Evolutionary conservation across 345 rosid genomes (phyloP).

Genomic region (Erucastrum elatum): DNA sequence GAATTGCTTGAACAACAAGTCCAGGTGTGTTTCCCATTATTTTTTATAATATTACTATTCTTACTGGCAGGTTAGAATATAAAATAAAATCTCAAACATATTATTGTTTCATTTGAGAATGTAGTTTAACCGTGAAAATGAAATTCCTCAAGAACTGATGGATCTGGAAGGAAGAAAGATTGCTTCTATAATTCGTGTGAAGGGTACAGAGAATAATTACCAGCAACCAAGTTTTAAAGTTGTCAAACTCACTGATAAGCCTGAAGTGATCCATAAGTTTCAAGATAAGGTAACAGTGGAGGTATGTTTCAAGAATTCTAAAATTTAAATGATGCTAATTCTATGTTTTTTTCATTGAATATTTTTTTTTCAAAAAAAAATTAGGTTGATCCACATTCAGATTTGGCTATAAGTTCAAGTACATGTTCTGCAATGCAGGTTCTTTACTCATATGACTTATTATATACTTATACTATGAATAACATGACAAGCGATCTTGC

Average conservation of each 20-base stretch:
- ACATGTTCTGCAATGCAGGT: not conserved
- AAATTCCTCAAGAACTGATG: no score
- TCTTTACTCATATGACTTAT: not conserved
- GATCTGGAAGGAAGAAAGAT: no score
- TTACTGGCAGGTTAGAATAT: no score
- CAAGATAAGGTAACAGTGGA: not conserved
- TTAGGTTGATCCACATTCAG: not conserved
- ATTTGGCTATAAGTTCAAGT: not conserved
- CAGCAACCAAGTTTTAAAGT: not conserved
- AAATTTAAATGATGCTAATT: no score
- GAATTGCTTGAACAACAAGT: slow-evolving; percentile 6
- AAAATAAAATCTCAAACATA: no score
- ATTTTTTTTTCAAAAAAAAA: no score
- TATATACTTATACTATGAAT: not conserved
- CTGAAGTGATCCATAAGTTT: not conserved
- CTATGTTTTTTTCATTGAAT: not conserved
- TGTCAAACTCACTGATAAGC: not conserved
- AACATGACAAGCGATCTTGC: not conserved
- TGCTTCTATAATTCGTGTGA: no score
- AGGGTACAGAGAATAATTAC: no score
- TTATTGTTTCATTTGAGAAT: no score
- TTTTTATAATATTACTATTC: no score
- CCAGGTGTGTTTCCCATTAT: not conserved
- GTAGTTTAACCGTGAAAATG: no score
- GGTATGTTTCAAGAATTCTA: not conserved